A percentile compares a stretch with the other conserved stretches of the same genome.
Conservation (phyloP, 2,329 filamentous ascomycete species). For the Botryotinia globosa region DNA sequence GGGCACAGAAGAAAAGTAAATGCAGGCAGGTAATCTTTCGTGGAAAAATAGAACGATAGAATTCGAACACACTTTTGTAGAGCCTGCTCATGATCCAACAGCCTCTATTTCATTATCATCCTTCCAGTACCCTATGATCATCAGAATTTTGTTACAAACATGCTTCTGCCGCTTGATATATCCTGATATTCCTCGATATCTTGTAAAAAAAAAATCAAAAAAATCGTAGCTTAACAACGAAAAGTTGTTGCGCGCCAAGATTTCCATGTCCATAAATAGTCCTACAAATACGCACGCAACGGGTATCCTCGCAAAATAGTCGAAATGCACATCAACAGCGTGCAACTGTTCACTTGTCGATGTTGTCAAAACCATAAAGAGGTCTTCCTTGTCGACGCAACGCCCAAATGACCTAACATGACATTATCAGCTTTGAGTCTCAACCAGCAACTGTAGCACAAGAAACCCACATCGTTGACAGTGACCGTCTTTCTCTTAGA, state of each 20-base stretch:
- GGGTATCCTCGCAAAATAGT: slow-evolving; percentile 4
- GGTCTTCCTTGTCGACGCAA: slow-evolving; percentile 50
- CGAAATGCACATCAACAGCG: background rate
- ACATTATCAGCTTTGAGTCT: background rate
- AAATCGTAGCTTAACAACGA: background rate
- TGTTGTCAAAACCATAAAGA: slow-evolving; percentile 58
- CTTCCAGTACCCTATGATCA: background rate
- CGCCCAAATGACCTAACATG: slow-evolving; percentile 52
- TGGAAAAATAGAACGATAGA: too few species aligned
- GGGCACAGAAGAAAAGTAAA: background rate
- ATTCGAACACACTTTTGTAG: background rate
- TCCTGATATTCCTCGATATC: background rate
- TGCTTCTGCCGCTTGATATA: background rate
- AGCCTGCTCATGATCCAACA: background rate
- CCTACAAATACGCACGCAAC: background rate
- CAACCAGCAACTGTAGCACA: background rate
- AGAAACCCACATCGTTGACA: slow-evolving; percentile 53
- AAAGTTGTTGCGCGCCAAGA: background rate
- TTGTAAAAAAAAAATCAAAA: background rate
- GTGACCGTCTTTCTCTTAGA: slow-evolving; percentile 60
- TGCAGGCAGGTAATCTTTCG: background rate
- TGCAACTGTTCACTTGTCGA: background rate
- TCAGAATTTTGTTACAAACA: background rate
- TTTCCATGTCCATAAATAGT: background rate
- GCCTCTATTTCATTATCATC: background rate